Conservation (phyloP, 176 grass and related monocot species). For the Oryza longistaminata region DNA sequence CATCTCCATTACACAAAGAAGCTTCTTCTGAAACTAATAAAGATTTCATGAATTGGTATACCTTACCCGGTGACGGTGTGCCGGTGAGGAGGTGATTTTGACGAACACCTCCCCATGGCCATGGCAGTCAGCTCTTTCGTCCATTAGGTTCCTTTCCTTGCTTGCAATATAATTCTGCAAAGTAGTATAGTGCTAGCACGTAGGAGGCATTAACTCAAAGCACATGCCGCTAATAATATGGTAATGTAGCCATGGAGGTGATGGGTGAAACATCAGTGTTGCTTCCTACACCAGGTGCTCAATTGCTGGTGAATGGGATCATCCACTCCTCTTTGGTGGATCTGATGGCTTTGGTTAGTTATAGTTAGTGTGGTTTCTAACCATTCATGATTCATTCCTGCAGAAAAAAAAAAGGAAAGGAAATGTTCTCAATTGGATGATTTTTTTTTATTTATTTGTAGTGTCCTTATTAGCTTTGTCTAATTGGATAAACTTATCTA, state of each 20-base stretch:
- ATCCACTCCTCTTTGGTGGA: slow-evolving; percentile 10
- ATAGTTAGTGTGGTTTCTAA: slow-evolving; percentile 12
- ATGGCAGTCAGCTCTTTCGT: not conserved
- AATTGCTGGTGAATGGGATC: not conserved
- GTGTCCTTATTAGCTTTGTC: not conserved
- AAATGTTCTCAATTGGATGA: not conserved
- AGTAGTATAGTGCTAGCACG: not conserved
- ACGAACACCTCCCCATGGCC: not conserved
- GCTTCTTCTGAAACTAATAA: slow-evolving; percentile 25
- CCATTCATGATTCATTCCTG: slow-evolving; percentile 24
- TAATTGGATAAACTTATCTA: slow-evolving; percentile 3
- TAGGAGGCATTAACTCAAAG: slow-evolving; percentile 28
- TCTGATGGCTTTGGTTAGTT: not conserved
- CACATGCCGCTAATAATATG: slow-evolving; percentile 18
- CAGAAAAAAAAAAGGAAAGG: not conserved
- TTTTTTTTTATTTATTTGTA: not conserved
- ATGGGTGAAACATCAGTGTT: slow-evolving; percentile 44
- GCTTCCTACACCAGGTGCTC: slow-evolving; percentile 21
- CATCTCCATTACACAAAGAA: not conserved
- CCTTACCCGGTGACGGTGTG: not conserved
- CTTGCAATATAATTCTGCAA: slow-evolving; percentile 12
- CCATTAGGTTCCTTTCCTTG: slow-evolving; percentile 8
- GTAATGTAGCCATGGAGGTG: not conserved
- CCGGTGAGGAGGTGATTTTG: not conserved
- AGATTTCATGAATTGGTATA: not conserved